Conservation (phyloP, 768 basidiomycete species). For the Suillus alpinus region DNA sequence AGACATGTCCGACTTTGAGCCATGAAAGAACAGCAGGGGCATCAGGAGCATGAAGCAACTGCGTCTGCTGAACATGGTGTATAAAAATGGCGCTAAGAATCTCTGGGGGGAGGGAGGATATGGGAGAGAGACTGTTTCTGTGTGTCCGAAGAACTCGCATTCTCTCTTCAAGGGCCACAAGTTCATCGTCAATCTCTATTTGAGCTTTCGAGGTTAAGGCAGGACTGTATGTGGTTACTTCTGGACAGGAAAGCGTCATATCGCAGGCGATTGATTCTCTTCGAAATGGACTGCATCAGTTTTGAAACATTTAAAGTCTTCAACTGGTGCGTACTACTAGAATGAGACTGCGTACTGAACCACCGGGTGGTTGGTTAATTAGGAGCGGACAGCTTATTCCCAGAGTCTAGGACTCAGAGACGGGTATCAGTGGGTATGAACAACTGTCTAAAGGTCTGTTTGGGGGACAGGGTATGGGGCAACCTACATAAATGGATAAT, state of each 20-base stretch:
- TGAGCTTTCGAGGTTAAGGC: background rate
- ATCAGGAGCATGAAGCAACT: background rate
- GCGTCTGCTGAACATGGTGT: background rate
- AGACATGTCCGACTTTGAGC: constrained; percentile 9
- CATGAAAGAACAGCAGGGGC: background rate
- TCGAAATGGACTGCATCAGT: background rate
- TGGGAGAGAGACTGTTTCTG: constrained; percentile 6
- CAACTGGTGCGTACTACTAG: background rate
- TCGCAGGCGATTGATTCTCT: background rate
- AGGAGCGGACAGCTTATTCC: background rate
- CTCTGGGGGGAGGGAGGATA: constrained; percentile 9
- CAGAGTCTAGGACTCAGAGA: background rate
- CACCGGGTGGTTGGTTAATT: background rate
- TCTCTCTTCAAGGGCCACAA: background rate
- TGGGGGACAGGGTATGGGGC: no score
- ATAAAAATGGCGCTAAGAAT: constrained; percentile 5
- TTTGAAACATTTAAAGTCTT: background rate
- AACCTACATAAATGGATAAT: background rate
- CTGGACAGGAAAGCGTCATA: background rate
- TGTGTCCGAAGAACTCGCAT: constrained; percentile 3
- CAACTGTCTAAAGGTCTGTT: no score
- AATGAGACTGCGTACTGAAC: background rate
- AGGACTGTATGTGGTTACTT: background rate
- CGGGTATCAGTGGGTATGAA: background rate
- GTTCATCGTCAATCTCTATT: constrained; percentile 6